These are phyloP conservation scores for Vaccinium darrowii DNA, from an alignment of 148 eudicot species.

Conservation along the genomic window DNA sequence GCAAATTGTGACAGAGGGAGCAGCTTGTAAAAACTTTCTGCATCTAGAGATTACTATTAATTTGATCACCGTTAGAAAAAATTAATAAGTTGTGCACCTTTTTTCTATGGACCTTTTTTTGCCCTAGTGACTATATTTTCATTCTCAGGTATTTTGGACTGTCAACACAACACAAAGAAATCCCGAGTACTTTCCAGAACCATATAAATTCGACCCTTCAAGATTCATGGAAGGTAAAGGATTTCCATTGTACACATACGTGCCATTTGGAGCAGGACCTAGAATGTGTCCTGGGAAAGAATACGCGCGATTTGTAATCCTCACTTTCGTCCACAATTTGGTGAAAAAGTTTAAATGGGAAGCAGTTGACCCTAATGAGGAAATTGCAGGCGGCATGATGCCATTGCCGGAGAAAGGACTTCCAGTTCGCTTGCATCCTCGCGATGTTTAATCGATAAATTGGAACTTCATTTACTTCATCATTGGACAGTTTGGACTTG, in stretches of 20 bases:
- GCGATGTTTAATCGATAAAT: background rate
- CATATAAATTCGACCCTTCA: background rate
- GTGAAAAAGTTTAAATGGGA: background rate
- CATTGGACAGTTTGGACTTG: too few species aligned
- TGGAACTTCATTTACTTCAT: too few species aligned
- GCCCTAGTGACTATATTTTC: background rate
- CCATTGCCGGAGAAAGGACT: background rate
- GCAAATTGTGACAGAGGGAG: background rate
- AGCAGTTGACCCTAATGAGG: background rate
- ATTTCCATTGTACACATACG: background rate
- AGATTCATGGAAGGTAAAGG: background rate
- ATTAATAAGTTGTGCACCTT: background rate
- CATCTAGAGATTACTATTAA: background rate
- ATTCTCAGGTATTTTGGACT: background rate
- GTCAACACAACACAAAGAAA: background rate
- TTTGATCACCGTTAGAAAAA: background rate
- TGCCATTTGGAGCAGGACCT: background rate
- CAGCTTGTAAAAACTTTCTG: background rate
- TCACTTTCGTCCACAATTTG: background rate
- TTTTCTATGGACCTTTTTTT: too few species aligned
- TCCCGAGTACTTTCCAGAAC: background rate
- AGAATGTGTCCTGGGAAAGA: background rate
- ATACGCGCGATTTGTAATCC: background rate
- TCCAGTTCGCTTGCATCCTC: background rate
- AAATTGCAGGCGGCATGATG: background rate